phyloP scores from a whole-genome alignment of 1,139 yeast species.

The Yamadazyma trypodendri region DNA sequence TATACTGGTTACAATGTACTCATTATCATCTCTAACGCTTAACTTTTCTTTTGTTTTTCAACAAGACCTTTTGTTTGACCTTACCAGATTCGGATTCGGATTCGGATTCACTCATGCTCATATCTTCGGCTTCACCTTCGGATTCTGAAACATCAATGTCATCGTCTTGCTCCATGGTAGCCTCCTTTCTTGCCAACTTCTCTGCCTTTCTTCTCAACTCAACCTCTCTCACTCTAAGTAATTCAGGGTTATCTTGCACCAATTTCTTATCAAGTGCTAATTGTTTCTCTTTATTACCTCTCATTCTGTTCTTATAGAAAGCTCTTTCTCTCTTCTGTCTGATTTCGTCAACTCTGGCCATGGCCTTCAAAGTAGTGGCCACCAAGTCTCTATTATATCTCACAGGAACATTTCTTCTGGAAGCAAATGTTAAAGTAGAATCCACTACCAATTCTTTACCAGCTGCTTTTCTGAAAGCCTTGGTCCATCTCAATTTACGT shows the following conservation, averaged over 20 bases:
- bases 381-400: constrained; percentile 96
- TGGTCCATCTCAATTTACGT: constrained; percentile 96
- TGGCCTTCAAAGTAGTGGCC: constrained; percentile 88
- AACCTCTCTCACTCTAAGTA: constrained; percentile 88
- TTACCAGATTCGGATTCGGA: constrained; percentile 41
- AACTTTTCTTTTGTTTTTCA: constrained; percentile 65
- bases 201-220: constrained; percentile 83
- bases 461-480: constrained; percentile 98
- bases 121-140: constrained; percentile 36
- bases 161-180: constrained; percentile 46
- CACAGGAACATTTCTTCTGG: constrained; percentile 96
- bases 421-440: constrained; percentile 92
- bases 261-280: constrained; percentile 83
- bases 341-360: constrained; percentile 95
- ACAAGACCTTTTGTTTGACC: constrained; percentile 71
- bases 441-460: constrained; percentile 99
- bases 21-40: constrained; percentile 19
- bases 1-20: constrained; percentile 12
- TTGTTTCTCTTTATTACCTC: constrained; percentile 89
- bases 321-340: constrained; percentile 97
- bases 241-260: constrained; percentile 84
- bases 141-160: constrained; percentile 34
- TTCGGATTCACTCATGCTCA: constrained; percentile 27
- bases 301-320: constrained; percentile 99
- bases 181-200: constrained; percentile 60